Base-by-base conservation (phyloP, 306 rosid species). In the Sphenostylis stenocarpa region DNA sequence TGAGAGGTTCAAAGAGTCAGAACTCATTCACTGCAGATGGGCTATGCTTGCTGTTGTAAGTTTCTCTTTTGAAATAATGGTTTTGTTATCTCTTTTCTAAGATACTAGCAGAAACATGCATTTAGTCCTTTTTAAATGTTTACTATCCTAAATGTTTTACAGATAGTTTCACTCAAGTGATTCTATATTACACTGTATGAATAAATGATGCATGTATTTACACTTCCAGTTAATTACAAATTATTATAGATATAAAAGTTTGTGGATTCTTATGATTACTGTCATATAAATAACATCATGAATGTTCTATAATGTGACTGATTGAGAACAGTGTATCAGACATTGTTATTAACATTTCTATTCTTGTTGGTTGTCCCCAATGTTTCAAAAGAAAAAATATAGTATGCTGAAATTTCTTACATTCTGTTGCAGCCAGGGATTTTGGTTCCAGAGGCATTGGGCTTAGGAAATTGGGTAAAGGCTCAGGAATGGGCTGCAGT, bases 21-120 rank as follows among this genome's bases (percentile, higher is more conserved):
- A 96, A 84, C 94, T 96, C 58, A 88, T 89, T 67, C 99, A 96
- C 90, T 96, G 99, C 93, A 91, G 99, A 96, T 96, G 99, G 99
- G 97, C 97, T 49, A 96, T 96, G 99, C 93, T 96, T 74, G 98
- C 99, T 47, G 99, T 96, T 73, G 99, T 96, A 88, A 91, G 97
- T 87, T 1, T 49, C 53, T 33, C 15, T 26, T 55, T 13, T 48
- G 16, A 16, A 49, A 6, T 10, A 6, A 14, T 6, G 11, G 45
- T 39, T 68, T 26, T 6, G 57, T 8, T 45, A 45, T 68, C 39
- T 56, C 17, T 9, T 1, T 21, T 20, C 6, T 43, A 36, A 63
- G 47, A 65, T 39, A 26, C 64, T 14, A 1, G n/a, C 16, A 39
- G 45, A 36, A 36, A 53, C 21, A 6, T 31, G 14, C 24, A 33